Percentiles rank a stretch among this genome's conserved stretches.
Evolutionary conservation across 2,329 filamentous ascomycete genomes (phyloP).

Genomic region (Trichoderma polysporum): DNA sequence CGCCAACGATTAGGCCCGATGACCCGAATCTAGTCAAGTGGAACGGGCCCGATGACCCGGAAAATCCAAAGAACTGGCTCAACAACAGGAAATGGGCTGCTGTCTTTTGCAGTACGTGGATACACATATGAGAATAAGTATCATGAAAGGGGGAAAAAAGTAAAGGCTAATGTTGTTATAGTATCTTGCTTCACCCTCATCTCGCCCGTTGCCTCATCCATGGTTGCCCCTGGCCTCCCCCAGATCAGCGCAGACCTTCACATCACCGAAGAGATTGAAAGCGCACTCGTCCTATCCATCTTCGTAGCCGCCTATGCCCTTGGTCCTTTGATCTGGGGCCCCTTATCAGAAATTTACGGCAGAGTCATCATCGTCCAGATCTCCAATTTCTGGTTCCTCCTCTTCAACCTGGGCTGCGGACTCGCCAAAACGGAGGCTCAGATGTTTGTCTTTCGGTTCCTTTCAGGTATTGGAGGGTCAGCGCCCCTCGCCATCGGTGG

Average conservation of each 20-base stretch:
- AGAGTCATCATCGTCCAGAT: constrained; percentile 46
- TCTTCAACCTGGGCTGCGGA: constrained; percentile 62
- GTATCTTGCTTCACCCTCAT: constrained; percentile 60
- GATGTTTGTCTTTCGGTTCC: constrained; percentile 61
- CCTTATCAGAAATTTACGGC: constrained; percentile 60
- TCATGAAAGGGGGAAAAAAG: background rate
- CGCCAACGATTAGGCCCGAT: constrained; percentile 21
- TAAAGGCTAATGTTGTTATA: constrained; percentile 2
- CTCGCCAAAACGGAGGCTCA: constrained; percentile 61
- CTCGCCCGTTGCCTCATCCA: constrained; percentile 58
- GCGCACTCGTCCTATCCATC: constrained; percentile 44
- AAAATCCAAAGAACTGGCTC: constrained; percentile 57
- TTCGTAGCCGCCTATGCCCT: constrained; percentile 50
- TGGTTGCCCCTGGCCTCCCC: constrained; percentile 53
- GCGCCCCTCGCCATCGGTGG: constrained; percentile 66
- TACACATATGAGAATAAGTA: background rate
- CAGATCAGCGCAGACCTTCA: constrained; percentile 54
- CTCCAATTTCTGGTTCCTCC: constrained; percentile 57
- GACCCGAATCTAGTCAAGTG: constrained; percentile 47
- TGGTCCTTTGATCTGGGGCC: constrained; percentile 62
- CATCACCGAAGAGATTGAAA: constrained; percentile 46
- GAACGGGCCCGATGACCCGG: constrained; percentile 52
- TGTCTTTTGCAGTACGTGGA: constrained; percentile 40
- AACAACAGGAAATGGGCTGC: constrained; percentile 56
- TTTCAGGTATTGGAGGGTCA: constrained; percentile 58